Conservation (phyloP, 2,329 filamentous ascomycete genomes). For the Elsinoe ampelina region DNA sequence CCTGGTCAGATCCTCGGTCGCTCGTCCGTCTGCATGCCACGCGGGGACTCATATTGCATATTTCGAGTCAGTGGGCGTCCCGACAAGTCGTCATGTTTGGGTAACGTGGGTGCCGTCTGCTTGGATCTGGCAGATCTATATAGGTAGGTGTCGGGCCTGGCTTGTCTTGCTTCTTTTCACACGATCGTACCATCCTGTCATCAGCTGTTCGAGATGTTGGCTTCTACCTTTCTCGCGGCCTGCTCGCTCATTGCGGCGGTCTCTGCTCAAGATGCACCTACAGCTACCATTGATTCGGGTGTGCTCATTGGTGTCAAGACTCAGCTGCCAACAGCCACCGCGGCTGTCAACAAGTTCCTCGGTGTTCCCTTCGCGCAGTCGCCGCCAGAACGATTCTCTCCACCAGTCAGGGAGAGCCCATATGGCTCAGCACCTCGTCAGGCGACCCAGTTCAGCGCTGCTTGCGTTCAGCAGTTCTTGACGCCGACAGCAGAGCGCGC, state of each 20-base stretch:
- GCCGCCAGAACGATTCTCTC: conserved; percentile 26
- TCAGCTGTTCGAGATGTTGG: not conserved
- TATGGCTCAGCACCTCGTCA: conserved; percentile 19
- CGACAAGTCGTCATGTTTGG: conserved; percentile 2
- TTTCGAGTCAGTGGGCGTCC: conserved; percentile 1
- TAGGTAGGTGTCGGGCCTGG: not conserved
- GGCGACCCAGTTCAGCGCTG: conserved; percentile 24
- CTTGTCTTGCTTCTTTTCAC: not conserved
- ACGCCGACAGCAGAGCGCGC: conserved; percentile 25
- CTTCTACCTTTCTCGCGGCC: not conserved
- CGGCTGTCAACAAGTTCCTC: conserved; percentile 27
- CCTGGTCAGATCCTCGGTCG: conserved; percentile 6
- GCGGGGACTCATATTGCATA: not conserved
- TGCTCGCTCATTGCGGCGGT: conserved; percentile 4
- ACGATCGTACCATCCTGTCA: not conserved
- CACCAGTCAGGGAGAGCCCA: conserved; percentile 18
- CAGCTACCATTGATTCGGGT: conserved; percentile 24
- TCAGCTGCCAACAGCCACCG: conserved; percentile 24
- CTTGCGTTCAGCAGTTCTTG: conserved; percentile 28
- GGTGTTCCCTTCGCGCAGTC: conserved; percentile 28
- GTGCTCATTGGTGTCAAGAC: conserved; percentile 24
- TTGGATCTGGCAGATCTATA: not conserved
- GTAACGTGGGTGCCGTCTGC: not conserved
- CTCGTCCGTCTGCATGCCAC: not conserved
- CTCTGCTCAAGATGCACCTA: conserved; percentile 18